phyloP scores from a whole-genome alignment of 129 eudicot genomes.

The Flaveria robusta region DNA sequence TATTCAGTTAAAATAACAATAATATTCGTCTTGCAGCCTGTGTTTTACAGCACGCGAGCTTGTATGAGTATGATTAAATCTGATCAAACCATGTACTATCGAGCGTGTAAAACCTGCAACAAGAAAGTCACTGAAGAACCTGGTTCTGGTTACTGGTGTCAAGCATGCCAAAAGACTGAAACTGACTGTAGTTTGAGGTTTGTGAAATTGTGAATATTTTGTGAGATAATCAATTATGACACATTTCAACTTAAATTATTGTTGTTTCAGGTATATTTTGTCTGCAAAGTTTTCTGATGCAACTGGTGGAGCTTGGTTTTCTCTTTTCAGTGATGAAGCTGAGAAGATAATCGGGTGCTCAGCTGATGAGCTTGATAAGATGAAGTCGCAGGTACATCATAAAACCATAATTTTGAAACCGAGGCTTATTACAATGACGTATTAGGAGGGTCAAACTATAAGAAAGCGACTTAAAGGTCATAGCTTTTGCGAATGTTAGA shows the following conservation, averaged over 20 bases:
- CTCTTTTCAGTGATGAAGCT: conserved; percentile 73
- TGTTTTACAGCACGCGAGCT: conserved; percentile 58
- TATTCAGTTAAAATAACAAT: background rate
- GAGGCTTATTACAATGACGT: too few relatives aligned
- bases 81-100: conserved; percentile 84
- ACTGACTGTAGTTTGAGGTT: conserved; percentile 70
- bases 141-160: conserved; percentile 88
- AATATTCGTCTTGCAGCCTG: conserved; percentile 55
- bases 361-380: conserved; percentile 76
- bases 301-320: conserved; percentile 79
- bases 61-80: conserved; percentile 66
- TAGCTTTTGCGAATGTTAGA: background rate
- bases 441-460: background rate
- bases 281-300: conserved; percentile 63
- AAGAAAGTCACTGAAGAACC: conserved; percentile 83
- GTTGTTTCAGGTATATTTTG: conserved; percentile 62
- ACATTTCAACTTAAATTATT: background rate
- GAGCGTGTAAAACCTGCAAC: conserved; percentile 92
- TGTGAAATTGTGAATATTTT: background rate
- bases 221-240: background rate
- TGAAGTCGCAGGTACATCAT: conserved; percentile 56
- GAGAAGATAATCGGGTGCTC: conserved; percentile 76
- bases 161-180: conserved; percentile 73
- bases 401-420: background rate
- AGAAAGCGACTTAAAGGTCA: background rate